Base-by-base conservation (phyloP, 108 stramenopile genomes). In the Pseudonitzschia delicatissima region DNA sequence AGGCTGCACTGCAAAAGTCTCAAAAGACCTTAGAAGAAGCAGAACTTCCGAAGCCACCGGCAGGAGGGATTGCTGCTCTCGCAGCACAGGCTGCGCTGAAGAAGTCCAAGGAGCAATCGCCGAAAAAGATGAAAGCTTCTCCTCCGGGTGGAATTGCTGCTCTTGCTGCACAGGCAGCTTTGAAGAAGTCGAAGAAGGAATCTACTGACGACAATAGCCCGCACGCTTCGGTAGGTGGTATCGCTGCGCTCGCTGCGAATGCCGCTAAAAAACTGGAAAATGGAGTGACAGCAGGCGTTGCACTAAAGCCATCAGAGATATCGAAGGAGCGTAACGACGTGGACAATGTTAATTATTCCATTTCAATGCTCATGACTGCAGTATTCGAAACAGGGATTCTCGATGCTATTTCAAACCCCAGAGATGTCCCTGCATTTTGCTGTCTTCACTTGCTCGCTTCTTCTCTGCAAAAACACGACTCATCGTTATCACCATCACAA, bases 341-440 rank as follows among this genome's bases (percentile, higher is more conserved):
- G n/a, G n/a, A n/a, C n/a, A n/a, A n/a, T n/a, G n/a, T n/a, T 42
- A 23, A 8, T 18, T 3, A 6, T 57, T 57, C 55, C n/a, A 18
- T 33, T 21, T 9, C 6, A 61, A 26, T 26, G 13, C 40, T 61
- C 18, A 39, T 48, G 12, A 23, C 31, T 53, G 50, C 45, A 5
- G 52, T 49, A 2, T 47, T 64, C 29, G 44, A 49, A 33, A 29
- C 29, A 48, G 74, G 68, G 7, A 37, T 49, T 31, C 27, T 17
- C 5, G 57, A 57, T 36, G 74, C 67, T 11, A 33, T 44, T 9
- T 39, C 39, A 33, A 64, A 73, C 11, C 76, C 76, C 1, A 55
- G 76, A 26, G 66, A 77, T 71, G 45, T 71, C 11, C 45, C 76
- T 32, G 23, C 76, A 32, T 71, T 71, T 59, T 77, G 67, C 18